These are phyloP conservation scores for Phanerodontia chrysosporium DNA, from an alignment of 768 basidiomycete species.

Conservation along the genomic window DNA sequence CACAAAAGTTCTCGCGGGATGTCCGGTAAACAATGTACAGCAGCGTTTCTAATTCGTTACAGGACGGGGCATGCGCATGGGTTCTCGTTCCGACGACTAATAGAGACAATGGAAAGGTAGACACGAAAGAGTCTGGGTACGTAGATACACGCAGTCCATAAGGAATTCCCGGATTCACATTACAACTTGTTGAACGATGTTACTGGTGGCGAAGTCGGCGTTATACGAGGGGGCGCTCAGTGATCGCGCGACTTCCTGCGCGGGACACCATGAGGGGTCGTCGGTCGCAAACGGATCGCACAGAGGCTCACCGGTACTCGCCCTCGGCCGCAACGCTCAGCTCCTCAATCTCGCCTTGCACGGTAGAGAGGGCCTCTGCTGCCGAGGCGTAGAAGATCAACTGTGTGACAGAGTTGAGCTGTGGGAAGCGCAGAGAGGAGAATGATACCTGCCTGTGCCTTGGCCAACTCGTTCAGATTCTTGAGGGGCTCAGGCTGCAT, in stretches of 20 bases:
- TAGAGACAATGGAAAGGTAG: neutral
- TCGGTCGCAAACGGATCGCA: neutral
- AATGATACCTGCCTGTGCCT: conserved; percentile 63
- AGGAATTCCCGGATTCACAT: neutral
- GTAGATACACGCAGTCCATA: neutral
- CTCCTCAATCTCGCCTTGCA: conserved; percentile 92
- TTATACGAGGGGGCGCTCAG: conserved; percentile 41
- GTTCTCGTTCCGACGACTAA: neutral
- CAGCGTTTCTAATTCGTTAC: neutral
- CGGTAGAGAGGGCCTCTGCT: conserved; percentile 74
- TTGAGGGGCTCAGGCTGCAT: conserved; percentile 89
- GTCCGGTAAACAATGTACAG: neutral
- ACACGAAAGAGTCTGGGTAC: neutral
- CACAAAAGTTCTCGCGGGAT: no score
- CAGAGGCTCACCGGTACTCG: conserved; percentile 70
- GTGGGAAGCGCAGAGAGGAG: neutral
- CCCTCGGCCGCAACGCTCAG: conserved; percentile 90
- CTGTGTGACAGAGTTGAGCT: no score
- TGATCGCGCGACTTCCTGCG: conserved; percentile 88
- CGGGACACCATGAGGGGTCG: conserved; percentile 5
- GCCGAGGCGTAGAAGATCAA: conserved; percentile 70
- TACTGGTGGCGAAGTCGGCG: neutral
- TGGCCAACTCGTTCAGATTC: conserved; percentile 87
- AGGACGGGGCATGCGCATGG: neutral
- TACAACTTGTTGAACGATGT: neutral